Evolutionary conservation across 2,329 filamentous ascomycete species (phyloP).

Genomic region (Exophiala lecanii-corni): DNA sequence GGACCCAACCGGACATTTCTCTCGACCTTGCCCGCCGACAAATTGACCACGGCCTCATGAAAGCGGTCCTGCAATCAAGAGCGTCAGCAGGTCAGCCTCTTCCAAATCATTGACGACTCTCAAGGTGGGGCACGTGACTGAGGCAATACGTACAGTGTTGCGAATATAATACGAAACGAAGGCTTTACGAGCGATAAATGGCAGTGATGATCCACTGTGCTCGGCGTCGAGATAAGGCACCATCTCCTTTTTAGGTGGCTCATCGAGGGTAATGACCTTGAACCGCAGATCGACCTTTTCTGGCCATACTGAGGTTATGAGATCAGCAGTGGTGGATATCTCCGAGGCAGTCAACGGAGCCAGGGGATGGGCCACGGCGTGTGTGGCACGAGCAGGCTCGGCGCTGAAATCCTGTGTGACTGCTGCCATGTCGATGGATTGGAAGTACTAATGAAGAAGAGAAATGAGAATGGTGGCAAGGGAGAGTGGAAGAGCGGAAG

Average conservation of each 20-base stretch:
- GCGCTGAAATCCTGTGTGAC: constrained; percentile 19
- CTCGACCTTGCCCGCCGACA: constrained; percentile 45
- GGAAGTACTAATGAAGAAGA: neutral
- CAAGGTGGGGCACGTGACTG: constrained; percentile 8
- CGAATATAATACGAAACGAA: constrained; percentile 48
- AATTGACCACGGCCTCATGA: constrained; percentile 52
- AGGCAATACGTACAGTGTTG: constrained; percentile 47
- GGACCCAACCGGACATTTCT: constrained; percentile 48
- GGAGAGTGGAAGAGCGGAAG: neutral
- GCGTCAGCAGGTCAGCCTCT: constrained; percentile 38
- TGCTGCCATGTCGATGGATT: constrained; percentile 17
- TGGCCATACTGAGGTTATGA: constrained; percentile 28
- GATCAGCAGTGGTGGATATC: constrained; percentile 27
- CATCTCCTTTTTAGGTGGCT: constrained; percentile 57
- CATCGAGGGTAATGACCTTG: constrained; percentile 64
- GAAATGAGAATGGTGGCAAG: constrained; percentile 2
- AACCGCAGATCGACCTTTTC: constrained; percentile 40
- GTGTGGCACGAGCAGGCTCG: constrained; percentile 17
- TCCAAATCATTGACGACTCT: constrained; percentile 27
- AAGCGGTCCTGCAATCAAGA: constrained; percentile 48
- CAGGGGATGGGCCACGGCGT: constrained; percentile 27
- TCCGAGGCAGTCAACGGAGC: constrained; percentile 29
- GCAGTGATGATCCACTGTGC: constrained; percentile 47
- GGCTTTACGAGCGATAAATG: constrained; percentile 48
- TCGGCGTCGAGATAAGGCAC: constrained; percentile 62